Evolutionary conservation across 2,329 filamentous ascomycete species (phyloP), one percentile per base, ranked within the genome.

Genomic region (Penicillium sp.): DNA sequence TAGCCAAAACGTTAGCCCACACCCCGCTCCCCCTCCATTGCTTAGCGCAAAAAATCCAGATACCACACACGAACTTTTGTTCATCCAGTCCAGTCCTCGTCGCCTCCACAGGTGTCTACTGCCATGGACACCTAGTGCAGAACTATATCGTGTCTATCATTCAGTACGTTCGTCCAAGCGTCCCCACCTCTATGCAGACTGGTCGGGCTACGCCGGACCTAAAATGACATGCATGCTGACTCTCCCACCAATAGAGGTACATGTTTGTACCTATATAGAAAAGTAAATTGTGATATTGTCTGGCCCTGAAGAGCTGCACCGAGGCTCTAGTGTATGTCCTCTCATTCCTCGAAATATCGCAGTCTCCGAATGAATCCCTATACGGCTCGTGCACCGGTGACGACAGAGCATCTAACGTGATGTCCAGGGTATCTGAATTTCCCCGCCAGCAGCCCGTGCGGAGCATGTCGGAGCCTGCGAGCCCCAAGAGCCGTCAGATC

Each of bases 201-300:
- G 31, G 40, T 31, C 46, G 36, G 27, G 37, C 43, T 24, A 32
- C 38, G 46, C 46, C 42, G 41, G 49, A 46, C 18, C 37, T 40
- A 40, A 26, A 51, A 37, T 58, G 55, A 51, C 51, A 52, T 56
- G 54, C 54, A 55, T 55, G 47, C 52, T 56, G 50, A 56, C 44
- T 18, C 36, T 38, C 29, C 13, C 18, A 20, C 18, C 4, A 20
- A 20, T 31, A 50, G 34, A 46, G 44, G 39, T 46, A 46, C 44
- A 23, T 28, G 9, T 10, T 27, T 27, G 9, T 27, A 27, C 26
- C 11, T 13, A 10, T 13, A 27, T 27, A 27, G 26, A 27, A 27
- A 27, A 27, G 26, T 20, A 27, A 27, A 10, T 27, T 27, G 26
- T 11, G 26, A 13, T 27, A 10, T 3, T 13, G 11, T 13, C 26